A percentile compares a stretch with the other conserved stretches of the same genome.
Conservation (phyloP, 352 stramenopile species). For the Pilasporangium apinafurcum region DNA sequence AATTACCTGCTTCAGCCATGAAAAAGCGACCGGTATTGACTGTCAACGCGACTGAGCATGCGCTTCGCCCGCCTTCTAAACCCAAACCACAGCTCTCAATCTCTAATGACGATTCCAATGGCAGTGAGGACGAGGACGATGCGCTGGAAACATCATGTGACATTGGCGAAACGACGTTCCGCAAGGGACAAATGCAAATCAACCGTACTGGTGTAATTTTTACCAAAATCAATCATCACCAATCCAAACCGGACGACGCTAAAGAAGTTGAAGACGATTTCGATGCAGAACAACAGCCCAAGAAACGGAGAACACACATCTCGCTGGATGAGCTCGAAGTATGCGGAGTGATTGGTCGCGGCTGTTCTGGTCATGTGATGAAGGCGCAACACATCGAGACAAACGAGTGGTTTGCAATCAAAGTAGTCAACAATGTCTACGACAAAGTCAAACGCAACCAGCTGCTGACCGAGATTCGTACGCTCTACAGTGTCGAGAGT, state of each 20-base stretch:
- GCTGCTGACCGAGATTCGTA: constrained; percentile 74
- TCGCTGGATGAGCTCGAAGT: constrained; percentile 46
- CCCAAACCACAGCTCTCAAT: constrained; percentile 1
- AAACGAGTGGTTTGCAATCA: constrained; percentile 45
- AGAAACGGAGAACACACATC: no score
- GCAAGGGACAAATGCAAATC: constrained; percentile 60
- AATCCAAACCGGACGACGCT: constrained; percentile 5
- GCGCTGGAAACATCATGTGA: constrained; percentile 61
- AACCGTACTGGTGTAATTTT: constrained; percentile 62
- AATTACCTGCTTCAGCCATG: constrained; percentile 5
- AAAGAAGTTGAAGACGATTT: constrained; percentile 14
- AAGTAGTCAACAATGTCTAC: constrained; percentile 72
- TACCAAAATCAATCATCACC: no score
- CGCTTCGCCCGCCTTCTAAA: constrained; percentile 5
- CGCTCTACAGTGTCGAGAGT: constrained; percentile 64
- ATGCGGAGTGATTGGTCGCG: constrained; percentile 44
- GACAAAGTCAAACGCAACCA: constrained; percentile 72
- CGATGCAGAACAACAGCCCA: constrained; percentile 3
- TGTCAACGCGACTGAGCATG: constrained; percentile 10
- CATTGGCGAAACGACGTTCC: constrained; percentile 66
- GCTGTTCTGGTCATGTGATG: constrained; percentile 58
- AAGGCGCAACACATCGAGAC: constrained; percentile 36
- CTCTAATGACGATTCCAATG: constrained; percentile 1
- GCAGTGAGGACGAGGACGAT: constrained; percentile 18
- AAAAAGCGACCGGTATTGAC: constrained; percentile 12